These are phyloP conservation scores for Thamnidium elegans DNA, from an alignment of 192 early-diverging fungal genomes.

Conservation along the genomic window DNA sequence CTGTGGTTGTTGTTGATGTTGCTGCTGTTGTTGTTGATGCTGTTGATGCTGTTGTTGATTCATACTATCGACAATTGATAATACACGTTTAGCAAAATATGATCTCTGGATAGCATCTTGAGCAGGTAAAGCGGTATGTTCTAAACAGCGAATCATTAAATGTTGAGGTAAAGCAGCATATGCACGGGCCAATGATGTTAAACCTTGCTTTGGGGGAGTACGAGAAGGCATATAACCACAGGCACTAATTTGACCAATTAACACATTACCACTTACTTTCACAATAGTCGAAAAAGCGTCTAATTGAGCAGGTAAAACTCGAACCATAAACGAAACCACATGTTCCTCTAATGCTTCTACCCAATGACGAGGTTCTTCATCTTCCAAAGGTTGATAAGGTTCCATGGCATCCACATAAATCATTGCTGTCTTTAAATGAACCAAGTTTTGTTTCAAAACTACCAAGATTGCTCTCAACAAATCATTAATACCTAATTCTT, in stretches of 20 bases:
- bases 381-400: constrained; percentile 11
- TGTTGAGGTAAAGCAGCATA: constrained; percentile 19
- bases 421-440: background rate
- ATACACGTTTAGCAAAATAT: constrained; percentile 17
- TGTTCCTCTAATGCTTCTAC: constrained; percentile 16
- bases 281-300: constrained; percentile 19
- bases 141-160: constrained; percentile 21
- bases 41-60: background rate
- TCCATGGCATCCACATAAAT: constrained; percentile 12
- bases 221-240: constrained; percentile 26
- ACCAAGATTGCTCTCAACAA: background rate
- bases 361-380: constrained; percentile 14
- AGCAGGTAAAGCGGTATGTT: constrained; percentile 25
- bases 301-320: constrained; percentile 2
- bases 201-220: constrained; percentile 17
- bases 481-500: constrained; percentile 1
- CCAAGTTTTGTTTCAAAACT: background rate
- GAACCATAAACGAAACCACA: constrained; percentile 16
- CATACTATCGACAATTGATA: background rate
- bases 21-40: constrained; percentile 1
- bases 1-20: background rate
- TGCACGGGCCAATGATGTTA: constrained; percentile 8
- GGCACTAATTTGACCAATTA: constrained; percentile 20
- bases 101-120: constrained; percentile 29
- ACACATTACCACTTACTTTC: constrained; percentile 18